A percentile compares a stretch with the other conserved stretches of the same genome.
Conservation (phyloP, 2,329 filamentous ascomycete genomes). For the Penicillium sp. region DNA sequence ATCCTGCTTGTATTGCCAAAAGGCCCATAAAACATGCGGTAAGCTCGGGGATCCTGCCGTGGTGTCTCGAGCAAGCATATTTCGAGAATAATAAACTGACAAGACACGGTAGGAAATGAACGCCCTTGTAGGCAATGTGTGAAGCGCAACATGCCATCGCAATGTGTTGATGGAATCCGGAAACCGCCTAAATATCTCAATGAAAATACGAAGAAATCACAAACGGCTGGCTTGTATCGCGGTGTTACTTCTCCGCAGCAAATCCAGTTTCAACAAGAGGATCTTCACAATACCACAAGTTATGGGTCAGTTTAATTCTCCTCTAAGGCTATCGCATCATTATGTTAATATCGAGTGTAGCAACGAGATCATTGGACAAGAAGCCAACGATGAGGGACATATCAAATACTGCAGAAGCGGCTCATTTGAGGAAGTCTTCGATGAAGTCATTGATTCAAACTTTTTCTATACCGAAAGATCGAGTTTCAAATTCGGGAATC, state of each 20-base stretch:
- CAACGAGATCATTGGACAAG: background rate
- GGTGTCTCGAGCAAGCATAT: background rate
- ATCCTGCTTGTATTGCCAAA: conserved; percentile 15
- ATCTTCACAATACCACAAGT: background rate
- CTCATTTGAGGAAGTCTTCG: background rate
- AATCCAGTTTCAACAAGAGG: background rate
- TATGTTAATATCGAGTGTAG: background rate
- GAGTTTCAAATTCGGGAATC: background rate
- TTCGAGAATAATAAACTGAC: background rate
- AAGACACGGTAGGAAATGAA: conserved; percentile 9
- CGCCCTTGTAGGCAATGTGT: conserved; percentile 13
- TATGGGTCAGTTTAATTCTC: background rate
- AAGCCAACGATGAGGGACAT: background rate
- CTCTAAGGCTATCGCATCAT: background rate
- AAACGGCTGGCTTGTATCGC: background rate
- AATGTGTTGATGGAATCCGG: conserved; percentile 13
- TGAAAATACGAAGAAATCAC: background rate
- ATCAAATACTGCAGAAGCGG: background rate
- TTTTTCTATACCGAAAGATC: conserved; percentile 1
- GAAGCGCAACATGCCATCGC: background rate
- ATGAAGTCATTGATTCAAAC: conserved; percentile 4
- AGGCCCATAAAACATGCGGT: conserved; percentile 18
- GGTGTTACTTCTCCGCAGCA: background rate
- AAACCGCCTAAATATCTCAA: conserved; percentile 15
- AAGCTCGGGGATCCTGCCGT: background rate